Evolutionary conservation across 192 early-diverging fungal genomes (phyloP), one percentile per base, ranked within the genome.

Genomic region (Kappamyces sp.): DNA sequence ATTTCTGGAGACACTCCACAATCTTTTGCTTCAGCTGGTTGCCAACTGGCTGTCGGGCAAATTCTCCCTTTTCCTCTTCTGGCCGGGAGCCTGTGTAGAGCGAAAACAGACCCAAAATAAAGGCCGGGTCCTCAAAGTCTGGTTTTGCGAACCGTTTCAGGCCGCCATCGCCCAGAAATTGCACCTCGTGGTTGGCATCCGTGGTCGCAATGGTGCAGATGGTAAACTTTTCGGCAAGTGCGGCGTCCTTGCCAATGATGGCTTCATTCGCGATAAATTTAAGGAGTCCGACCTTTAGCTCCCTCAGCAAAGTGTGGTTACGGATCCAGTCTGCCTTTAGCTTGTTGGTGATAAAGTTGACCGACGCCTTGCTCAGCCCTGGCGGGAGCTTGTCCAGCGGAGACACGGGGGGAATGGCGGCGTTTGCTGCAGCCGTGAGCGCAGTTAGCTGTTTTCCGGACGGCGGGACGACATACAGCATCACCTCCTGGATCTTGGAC

Each of bases 141-240:
- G 86, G 80, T 37, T 84, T 82, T 3, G 72, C 72, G 44, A 86
- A 67, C 46, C 84, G 72, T 73, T 87, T 88, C 34, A 91, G 34
- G 9, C 85, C 88, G 62, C 92, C 89, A 55, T 97, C 91, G 36
- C 88, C 87, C 4, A 84, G 80, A 9, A 75, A 70, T 0, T 85
- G 71, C 2, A 82, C 70, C 43, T 89, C 80, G 62, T 88, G 78
- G 60, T 86, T 84, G 0, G 86, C 55, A 73, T 95, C 92, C 49
- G 79, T 77, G 0, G 80, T 66, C 9, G 79, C 87, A 2, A 70
- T 71, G 8, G 89, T 62, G 13, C 82, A 76, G 3, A 89, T 62
- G 1, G 71, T 54, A 48, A 84, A 88, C 40, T 85, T 75, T 42
- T 84, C 84, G 40, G 68, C 71, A 63, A 55, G 79, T 75, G 40